Evolutionary conservation across 1,139 yeast species (phyloP), one percentile per base, ranked within the genome.

Genomic region (Blastobotrys elegans): DNA sequence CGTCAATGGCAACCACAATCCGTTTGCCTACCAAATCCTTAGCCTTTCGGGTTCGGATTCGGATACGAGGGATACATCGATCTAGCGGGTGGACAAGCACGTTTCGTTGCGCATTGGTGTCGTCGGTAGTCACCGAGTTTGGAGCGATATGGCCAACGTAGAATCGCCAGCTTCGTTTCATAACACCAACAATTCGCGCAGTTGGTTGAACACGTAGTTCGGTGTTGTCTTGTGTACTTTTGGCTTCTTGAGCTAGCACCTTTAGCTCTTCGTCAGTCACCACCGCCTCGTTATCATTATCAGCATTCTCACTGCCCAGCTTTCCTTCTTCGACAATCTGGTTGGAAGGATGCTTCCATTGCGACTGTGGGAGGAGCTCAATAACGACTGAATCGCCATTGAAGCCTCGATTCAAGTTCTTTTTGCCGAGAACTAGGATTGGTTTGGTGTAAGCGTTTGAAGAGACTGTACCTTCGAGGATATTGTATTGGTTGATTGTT

Each of bases 91-190:
- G 74, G 7, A 92, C 95, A 63, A 92, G 84, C 50, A 95, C 92
- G 41, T 80, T 79, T 61, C 83, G 83, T 17, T 87, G 77, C 22
- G 59, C 54, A 2, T 62, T 50, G 11, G 58, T 53, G 14, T 80
- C 78, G 14, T 80, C 78, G 37, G 60, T 60, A 34, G 82, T 75
- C 1, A 85, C 84, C 2, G 95, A 83, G 31, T 83, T 77, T 39
- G 94, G 85, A 4, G 94, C 85, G 53, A 94, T 77, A 65, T 90
- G 97, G 16, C 98, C 98, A 43, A 92, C 98, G 61, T 90, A 94
- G 57, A 84, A 82, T 65, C 98, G 78, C 98, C 98, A 94, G 50
- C 94, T 87, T 65, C 99, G 79, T 68, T 89, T 84, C 44, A 82
- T 73, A 30, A 94, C 76, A 33, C 96, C 95, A 21, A 94, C 97